A percentile compares a stretch with the other conserved stretches of the same genome.
Conservation (phyloP, 2,329 filamentous ascomycete genomes). For the Colletotrichum australisinense region DNA sequence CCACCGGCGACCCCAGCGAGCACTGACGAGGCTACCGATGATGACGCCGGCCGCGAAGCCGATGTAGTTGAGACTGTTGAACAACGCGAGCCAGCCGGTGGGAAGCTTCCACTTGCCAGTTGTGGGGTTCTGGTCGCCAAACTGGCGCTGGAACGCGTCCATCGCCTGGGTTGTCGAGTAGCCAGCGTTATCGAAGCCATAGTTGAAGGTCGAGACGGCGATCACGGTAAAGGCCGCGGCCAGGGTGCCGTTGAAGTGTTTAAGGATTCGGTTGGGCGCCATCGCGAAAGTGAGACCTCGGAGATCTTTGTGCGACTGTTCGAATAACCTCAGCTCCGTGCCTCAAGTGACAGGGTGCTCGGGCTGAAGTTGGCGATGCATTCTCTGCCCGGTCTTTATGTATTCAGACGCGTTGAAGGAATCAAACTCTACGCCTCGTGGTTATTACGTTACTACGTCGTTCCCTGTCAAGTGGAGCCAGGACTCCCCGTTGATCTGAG, state of each 20-base stretch:
- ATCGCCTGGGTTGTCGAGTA: conserved; percentile 52
- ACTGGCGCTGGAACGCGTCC: conserved; percentile 47
- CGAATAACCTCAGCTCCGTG: background rate
- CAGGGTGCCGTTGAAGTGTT: conserved; percentile 33
- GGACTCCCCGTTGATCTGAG: background rate
- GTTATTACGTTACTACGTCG: conserved; percentile 14
- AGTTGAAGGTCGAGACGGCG: conserved; percentile 51
- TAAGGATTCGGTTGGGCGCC: conserved; percentile 25
- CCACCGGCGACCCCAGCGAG: conserved; percentile 46
- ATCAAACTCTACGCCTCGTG: background rate
- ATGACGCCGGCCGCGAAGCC: conserved; percentile 45
- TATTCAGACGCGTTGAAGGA: conserved; percentile 8
- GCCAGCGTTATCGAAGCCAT: conserved; percentile 50
- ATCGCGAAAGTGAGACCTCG: background rate
- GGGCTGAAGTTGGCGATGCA: background rate
- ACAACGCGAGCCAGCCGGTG: conserved; percentile 48
- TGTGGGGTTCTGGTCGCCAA: conserved; percentile 42
- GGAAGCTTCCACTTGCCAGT: conserved; percentile 40
- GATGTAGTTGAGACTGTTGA: conserved; percentile 49
- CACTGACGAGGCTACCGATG: conserved; percentile 42
- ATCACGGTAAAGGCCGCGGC: conserved; percentile 41
- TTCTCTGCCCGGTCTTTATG: conserved; percentile 10
- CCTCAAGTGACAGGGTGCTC: background rate
- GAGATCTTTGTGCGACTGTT: background rate
- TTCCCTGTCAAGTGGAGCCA: conserved; percentile 18